Conservation (phyloP, 2,329 filamentous ascomycete species). For the Tolypocladium ophioglossoides region DNA sequence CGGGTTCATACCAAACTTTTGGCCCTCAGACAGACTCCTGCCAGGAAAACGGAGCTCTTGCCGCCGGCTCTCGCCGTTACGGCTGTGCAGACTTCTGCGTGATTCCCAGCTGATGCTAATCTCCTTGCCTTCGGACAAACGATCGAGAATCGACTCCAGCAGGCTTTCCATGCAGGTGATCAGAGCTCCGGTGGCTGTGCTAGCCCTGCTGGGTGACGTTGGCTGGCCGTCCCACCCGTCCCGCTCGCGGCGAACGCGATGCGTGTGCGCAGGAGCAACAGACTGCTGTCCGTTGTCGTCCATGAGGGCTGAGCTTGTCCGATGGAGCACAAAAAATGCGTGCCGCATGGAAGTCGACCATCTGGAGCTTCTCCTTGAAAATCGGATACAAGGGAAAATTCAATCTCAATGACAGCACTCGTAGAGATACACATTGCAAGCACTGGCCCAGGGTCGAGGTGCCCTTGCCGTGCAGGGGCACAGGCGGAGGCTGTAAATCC, state of each 20-base stretch:
- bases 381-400: no score
- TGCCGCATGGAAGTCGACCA: background rate
- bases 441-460: background rate
- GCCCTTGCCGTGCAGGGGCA: background rate
- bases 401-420: no score
- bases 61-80: constrained; percentile 1
- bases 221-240: background rate
- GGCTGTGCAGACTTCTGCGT: constrained; percentile 8
- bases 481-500: background rate
- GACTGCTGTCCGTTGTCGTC: background rate
- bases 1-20: constrained; percentile 37
- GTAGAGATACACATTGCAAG: background rate
- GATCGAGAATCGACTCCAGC: constrained; percentile 18
- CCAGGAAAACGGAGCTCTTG: constrained; percentile 35
- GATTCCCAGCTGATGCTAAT: constrained; percentile 16
- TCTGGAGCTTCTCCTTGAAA: background rate
- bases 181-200: constrained; percentile 11
- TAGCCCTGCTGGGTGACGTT: background rate
- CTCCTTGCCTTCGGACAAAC: constrained; percentile 13
- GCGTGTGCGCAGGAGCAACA: background rate
- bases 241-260: background rate
- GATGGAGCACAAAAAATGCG: background rate
- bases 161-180: constrained; percentile 25
- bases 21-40: constrained; percentile 32
- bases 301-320: background rate